phyloP scores from a whole-genome alignment of 106 monocot genomes.

The Platanthera guangdongensis region DNA sequence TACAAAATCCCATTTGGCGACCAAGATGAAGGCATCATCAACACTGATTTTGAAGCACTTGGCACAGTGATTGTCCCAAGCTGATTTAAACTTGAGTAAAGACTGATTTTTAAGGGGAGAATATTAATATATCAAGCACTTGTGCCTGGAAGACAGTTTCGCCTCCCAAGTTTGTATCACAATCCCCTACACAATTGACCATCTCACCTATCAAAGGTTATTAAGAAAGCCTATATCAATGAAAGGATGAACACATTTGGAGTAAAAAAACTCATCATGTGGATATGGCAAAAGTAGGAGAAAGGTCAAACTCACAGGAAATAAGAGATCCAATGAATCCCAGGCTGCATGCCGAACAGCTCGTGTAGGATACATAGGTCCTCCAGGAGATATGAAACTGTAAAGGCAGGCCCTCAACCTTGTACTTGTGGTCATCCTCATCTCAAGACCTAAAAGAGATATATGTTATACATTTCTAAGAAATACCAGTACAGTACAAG shows the following conservation, averaged over 20 bases:
- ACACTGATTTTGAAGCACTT: too few relatives aligned
- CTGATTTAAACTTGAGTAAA: too few relatives aligned
- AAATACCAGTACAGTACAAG: neutral
- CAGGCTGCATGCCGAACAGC: conserved; percentile 95
- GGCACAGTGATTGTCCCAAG: too few relatives aligned
- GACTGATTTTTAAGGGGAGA: too few relatives aligned
- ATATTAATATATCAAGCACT: too few relatives aligned
- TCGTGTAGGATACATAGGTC: conserved; percentile 95
- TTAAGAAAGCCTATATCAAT: neutral
- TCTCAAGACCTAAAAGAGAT: conserved; percentile 50
- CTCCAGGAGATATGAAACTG: conserved; percentile 97
- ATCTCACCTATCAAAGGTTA: too few relatives aligned
- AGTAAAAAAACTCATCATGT: neutral
- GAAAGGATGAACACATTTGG: neutral
- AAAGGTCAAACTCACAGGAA: conserved; percentile 49
- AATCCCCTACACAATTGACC: too few relatives aligned
- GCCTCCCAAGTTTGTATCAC: too few relatives aligned
- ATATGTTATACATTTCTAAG: neutral
- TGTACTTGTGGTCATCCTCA: conserved; percentile 92
- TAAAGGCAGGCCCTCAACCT: conserved; percentile 87
- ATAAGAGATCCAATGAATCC: conserved; percentile 78
- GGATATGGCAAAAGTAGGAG: conserved; percentile 3
- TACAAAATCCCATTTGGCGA: too few relatives aligned
- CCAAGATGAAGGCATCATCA: too few relatives aligned
- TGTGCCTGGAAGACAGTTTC: too few relatives aligned